Conservation (phyloP, 495 filamentous ascomycete genomes). For the Penicillium ochrochloron region DNA sequence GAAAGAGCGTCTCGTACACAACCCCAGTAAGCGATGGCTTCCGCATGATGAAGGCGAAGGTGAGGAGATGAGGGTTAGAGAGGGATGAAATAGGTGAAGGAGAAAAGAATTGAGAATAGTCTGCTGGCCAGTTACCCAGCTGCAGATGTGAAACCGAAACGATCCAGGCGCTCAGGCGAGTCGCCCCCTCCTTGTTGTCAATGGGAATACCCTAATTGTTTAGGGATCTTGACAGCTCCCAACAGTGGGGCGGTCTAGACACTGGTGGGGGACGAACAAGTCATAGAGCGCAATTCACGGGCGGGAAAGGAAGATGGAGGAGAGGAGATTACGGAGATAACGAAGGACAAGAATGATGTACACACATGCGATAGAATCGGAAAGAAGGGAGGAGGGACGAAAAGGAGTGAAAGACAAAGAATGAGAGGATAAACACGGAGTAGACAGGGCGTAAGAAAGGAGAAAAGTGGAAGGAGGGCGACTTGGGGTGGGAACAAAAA, state of each 20-base stretch:
- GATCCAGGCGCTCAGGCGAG: conserved; percentile 9
- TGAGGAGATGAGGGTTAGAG: background rate
- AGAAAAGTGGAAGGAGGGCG: conserved; percentile 6
- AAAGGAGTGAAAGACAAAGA: conserved; percentile 8
- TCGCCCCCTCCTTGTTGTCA: conserved; percentile 10
- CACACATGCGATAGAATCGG: background rate
- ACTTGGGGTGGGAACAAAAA: too few species aligned
- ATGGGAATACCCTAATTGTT: background rate
- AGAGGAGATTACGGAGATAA: background rate
- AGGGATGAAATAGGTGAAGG: background rate
- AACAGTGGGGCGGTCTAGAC: conserved; percentile 22
- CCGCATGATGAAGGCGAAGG: conserved; percentile 53
- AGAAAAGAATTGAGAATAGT: conserved; percentile 2
- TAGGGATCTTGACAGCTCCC: conserved; percentile 10
- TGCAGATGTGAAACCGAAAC: conserved; percentile 16
- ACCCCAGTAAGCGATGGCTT: conserved; percentile 59
- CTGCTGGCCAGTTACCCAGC: conserved; percentile 8
- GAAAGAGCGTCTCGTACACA: conserved; percentile 62
- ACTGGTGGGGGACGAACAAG: conserved; percentile 12
- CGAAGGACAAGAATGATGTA: background rate
- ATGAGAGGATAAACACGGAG: background rate
- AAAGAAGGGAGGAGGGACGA: background rate
- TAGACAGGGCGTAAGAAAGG: too few species aligned
- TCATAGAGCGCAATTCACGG: conserved; percentile 1
- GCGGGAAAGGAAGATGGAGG: background rate